Conservation (phyloP, 306 rosid genomes). For the Glycine latifolia region DNA sequence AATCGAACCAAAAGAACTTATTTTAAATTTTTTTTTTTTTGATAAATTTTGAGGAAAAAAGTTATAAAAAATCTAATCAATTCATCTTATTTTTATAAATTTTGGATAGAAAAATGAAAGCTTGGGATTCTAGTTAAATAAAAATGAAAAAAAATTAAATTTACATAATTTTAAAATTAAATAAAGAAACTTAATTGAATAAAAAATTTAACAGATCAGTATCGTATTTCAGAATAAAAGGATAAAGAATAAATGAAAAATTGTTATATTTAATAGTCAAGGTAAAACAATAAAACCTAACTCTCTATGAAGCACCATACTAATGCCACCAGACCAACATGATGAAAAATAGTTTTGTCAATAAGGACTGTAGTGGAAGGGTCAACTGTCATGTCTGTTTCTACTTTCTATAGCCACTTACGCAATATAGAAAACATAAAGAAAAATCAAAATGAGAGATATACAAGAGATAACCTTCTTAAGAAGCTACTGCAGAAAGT, state of each 20-base stretch:
- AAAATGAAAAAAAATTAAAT: neutral
- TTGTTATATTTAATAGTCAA: neutral
- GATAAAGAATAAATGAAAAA: neutral
- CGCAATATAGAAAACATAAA: neutral
- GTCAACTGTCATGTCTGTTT: slow-evolving; percentile 11
- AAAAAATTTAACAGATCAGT: neutral
- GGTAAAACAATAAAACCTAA: neutral
- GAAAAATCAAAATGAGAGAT: slow-evolving; percentile 3
- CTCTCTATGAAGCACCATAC: neutral
- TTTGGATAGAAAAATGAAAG: no score
- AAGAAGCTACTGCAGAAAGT: neutral
- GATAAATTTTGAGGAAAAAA: no score
- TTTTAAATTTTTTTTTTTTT: no score
- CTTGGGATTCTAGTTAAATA: neutral
- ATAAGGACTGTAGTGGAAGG: no score
- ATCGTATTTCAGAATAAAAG: neutral
- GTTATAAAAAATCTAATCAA: no score
- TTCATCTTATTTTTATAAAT: no score
- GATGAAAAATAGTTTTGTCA: neutral
- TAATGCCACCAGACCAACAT: neutral
- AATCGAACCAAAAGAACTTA: no score
- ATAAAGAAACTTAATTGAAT: neutral
- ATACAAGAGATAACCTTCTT: slow-evolving; percentile 19
- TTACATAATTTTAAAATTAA: neutral
- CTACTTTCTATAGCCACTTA: slow-evolving; percentile 8